phyloP scores from a whole-genome alignment of 2,329 filamentous ascomycete genomes.

The Achaetomium macrosporum region DNA sequence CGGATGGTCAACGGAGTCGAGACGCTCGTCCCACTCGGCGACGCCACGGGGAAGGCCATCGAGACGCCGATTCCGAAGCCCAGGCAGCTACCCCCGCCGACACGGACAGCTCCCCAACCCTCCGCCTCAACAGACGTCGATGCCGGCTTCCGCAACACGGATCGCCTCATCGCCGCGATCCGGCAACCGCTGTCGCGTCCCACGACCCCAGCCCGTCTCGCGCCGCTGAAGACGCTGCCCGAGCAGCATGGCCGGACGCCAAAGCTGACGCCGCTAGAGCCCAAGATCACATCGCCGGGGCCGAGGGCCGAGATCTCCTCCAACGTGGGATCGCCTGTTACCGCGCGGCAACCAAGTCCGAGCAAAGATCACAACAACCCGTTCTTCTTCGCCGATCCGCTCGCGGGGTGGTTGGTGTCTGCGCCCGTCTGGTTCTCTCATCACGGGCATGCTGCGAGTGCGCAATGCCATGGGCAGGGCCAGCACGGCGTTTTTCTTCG shows the following conservation, averaged over 20 bases:
- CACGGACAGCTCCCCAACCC: background rate
- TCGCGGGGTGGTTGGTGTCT: slow-evolving; percentile 9
- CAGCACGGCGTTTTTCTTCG: background rate
- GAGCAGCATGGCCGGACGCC: background rate
- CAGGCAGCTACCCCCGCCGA: background rate
- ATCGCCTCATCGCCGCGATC: slow-evolving; percentile 18
- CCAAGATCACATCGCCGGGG: slow-evolving; percentile 19
- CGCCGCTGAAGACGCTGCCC: slow-evolving; percentile 5
- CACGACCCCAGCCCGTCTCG: slow-evolving; percentile 2
- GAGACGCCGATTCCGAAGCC: background rate
- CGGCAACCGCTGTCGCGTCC: slow-evolving; percentile 2
- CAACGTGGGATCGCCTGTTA: slow-evolving; percentile 18
- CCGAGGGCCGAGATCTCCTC: slow-evolving; percentile 15
- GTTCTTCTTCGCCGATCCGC: slow-evolving; percentile 19
- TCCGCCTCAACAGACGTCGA: slow-evolving; percentile 5
- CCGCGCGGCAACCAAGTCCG: no score
- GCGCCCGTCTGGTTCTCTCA: slow-evolving; percentile 12
- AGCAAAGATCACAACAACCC: slow-evolving; percentile 7
- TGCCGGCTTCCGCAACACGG: slow-evolving; percentile 20
- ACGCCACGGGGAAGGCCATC: no score
- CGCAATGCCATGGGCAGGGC: background rate
- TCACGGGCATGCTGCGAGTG: background rate
- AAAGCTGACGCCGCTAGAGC: slow-evolving; percentile 16
- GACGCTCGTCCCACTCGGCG: slow-evolving; percentile 18
- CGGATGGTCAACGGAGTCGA: slow-evolving; percentile 40